These are phyloP conservation scores for Cladophialophora exuberans DNA, from an alignment of 2,329 filamentous ascomycete species.

Conservation along the genomic window DNA sequence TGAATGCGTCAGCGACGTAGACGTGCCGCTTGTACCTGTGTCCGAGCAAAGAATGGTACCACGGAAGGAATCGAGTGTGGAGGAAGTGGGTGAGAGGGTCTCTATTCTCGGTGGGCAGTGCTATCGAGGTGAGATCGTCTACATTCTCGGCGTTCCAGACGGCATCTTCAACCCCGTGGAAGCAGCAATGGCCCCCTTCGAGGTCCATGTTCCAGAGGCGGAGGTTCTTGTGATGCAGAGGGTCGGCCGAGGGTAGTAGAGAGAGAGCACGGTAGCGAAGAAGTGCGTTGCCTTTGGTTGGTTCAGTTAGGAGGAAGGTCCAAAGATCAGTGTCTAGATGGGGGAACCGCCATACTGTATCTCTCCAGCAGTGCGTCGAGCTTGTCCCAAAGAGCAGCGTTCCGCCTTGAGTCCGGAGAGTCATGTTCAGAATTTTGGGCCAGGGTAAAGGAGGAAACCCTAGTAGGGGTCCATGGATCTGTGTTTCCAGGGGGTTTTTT, in stretches of 20 bases:
- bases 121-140: constrained; percentile 17
- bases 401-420: background rate
- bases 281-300: constrained; percentile 6
- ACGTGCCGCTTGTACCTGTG: background rate
- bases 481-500: background rate
- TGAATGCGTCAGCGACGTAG: background rate
- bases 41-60: background rate
- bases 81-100: constrained; percentile 3
- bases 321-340: background rate
- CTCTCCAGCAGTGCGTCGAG: background rate
- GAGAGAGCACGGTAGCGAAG: constrained; percentile 8
- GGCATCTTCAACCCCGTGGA: background rate
- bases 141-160: constrained; percentile 11
- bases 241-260: constrained; percentile 1
- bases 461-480: too few relatives aligned
- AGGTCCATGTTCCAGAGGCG: background rate
- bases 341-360: constrained; percentile 7
- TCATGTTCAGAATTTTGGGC: background rate
- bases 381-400: background rate
- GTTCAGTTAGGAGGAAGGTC: background rate
- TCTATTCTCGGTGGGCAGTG: background rate
- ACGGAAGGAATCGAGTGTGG: constrained; percentile 2
- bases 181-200: background rate
- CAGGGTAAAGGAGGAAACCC: background rate
- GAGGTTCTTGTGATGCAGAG: background rate